Percentiles rank a stretch among this genome's conserved stretches.
These are phyloP conservation scores for Torrubiella hemipterigena DNA, from an alignment of 2,329 filamentous ascomycete genomes.

Conservation along the genomic window DNA sequence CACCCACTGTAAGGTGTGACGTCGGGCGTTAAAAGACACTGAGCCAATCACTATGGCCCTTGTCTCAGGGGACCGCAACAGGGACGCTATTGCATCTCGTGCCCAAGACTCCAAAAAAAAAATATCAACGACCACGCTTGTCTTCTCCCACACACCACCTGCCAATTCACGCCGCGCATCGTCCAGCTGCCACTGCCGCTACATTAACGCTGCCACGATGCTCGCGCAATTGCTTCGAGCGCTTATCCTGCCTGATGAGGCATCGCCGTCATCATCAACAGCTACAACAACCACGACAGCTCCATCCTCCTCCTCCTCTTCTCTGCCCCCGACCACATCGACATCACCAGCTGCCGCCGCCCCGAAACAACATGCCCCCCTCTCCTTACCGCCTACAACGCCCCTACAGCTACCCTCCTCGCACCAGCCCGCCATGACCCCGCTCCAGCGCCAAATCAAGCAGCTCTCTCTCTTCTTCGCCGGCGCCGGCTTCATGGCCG, in stretches of 20 bases:
- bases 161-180: too few species aligned
- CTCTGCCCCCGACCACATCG: neutral
- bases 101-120: too few species aligned
- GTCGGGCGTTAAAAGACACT: too few species aligned
- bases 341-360: neutral
- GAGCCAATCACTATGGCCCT: too few species aligned
- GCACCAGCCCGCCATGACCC: constrained; percentile 17
- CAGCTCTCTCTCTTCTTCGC: constrained; percentile 62
- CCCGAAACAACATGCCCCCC: constrained; percentile 6
- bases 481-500: constrained; percentile 62
- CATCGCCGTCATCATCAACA: neutral
- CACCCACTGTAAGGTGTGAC: too few species aligned
- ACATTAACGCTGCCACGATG: too few species aligned
- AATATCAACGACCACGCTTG: too few species aligned
- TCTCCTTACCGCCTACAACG: constrained; percentile 9
- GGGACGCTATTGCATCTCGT: too few species aligned
- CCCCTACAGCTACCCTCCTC: constrained; percentile 7
- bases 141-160: too few species aligned
- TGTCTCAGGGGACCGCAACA: too few species aligned
- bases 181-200: too few species aligned
- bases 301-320: neutral
- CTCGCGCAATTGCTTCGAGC: too few species aligned
- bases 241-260: neutral
- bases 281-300: neutral
- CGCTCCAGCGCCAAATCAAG: constrained; percentile 36